Evolutionary conservation across 75 land plant species (phyloP).

Genomic region (Azolla pinnata): DNA sequence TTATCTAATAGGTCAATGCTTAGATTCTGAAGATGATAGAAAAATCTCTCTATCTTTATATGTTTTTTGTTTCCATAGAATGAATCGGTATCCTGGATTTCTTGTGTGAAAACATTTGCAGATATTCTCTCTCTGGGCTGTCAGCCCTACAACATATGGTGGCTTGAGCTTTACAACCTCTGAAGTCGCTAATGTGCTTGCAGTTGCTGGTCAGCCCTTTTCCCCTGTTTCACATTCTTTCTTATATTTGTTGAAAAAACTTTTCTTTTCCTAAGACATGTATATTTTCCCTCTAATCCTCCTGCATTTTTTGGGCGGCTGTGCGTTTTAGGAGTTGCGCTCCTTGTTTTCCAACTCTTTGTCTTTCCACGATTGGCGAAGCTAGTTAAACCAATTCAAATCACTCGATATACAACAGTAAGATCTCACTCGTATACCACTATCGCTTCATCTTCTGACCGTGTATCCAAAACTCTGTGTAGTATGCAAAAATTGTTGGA

Average conservation of each 20-base stretch:
- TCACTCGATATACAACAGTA: conserved; percentile 33
- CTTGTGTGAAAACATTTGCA: conserved; percentile 16
- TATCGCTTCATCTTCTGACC: too few species aligned
- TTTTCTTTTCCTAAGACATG: too few species aligned
- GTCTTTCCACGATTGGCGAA: conserved; percentile 23
- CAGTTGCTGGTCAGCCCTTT: conserved; percentile 74
- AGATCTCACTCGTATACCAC: neutral
- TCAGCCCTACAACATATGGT: conserved; percentile 43
- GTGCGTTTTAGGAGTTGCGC: conserved; percentile 16
- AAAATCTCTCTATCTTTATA: too few species aligned
- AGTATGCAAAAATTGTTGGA: too few species aligned
- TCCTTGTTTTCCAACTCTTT: conserved; percentile 30
- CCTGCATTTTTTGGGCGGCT: neutral
- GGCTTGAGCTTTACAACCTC: conserved; percentile 54
- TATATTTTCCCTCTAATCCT: neutral
- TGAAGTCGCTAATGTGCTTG: conserved; percentile 61
- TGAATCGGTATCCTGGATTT: neutral
- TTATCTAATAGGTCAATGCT: too few species aligned
- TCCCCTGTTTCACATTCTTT: too few species aligned
- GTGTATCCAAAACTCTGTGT: too few species aligned
- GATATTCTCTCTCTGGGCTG: conserved; percentile 90
- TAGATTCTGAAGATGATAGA: too few species aligned
- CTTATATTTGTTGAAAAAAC: too few species aligned
- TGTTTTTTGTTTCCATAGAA: too few species aligned
- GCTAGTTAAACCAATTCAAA: conserved; percentile 17